Evolutionary conservation across 2,329 filamentous ascomycete genomes (phyloP).

Genomic region (Fusarium irregulare): DNA sequence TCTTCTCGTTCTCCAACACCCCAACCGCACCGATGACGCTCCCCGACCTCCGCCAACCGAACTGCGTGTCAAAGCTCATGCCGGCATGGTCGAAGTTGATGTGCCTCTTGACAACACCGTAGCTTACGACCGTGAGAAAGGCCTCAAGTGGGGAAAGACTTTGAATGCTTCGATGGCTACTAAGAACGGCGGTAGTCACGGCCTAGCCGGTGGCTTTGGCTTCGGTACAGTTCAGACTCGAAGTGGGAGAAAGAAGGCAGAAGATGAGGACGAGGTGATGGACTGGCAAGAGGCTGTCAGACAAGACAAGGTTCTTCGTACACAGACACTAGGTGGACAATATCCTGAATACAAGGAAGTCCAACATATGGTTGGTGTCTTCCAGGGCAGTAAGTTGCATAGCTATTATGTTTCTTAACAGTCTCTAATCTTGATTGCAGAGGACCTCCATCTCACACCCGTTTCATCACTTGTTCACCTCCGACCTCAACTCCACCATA

Average conservation of each 20-base stretch:
- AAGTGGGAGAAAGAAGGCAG: conserved; percentile 53
- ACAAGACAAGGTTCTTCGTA: conserved; percentile 77
- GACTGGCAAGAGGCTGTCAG: conserved; percentile 76
- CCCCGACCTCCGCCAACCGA: conserved; percentile 68
- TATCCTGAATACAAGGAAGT: conserved; percentile 75
- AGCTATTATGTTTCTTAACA: background rate
- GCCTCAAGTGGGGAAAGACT: conserved; percentile 83
- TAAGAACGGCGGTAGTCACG: conserved; percentile 74
- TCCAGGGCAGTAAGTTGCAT: conserved; percentile 75
- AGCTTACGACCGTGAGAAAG: conserved; percentile 87
- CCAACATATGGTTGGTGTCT: conserved; percentile 93
- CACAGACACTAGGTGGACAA: conserved; percentile 88
- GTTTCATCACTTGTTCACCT: conserved; percentile 87
- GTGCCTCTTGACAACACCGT: conserved; percentile 78
- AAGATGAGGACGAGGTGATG: conserved; percentile 60
- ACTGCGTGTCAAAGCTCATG: conserved; percentile 82
- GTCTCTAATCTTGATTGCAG: conserved; percentile 56
- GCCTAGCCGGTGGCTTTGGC: conserved; percentile 79
- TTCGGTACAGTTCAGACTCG: conserved; percentile 62
- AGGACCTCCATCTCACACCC: conserved; percentile 87
- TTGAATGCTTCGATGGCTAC: conserved; percentile 70
- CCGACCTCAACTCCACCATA: conserved; percentile 90
- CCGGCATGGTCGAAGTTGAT: conserved; percentile 91
- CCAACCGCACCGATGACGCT: conserved; percentile 75
- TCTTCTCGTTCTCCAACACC: conserved; percentile 88